Conservation (phyloP, 805 yeast species). For the Maudiozyma bulderi region DNA sequence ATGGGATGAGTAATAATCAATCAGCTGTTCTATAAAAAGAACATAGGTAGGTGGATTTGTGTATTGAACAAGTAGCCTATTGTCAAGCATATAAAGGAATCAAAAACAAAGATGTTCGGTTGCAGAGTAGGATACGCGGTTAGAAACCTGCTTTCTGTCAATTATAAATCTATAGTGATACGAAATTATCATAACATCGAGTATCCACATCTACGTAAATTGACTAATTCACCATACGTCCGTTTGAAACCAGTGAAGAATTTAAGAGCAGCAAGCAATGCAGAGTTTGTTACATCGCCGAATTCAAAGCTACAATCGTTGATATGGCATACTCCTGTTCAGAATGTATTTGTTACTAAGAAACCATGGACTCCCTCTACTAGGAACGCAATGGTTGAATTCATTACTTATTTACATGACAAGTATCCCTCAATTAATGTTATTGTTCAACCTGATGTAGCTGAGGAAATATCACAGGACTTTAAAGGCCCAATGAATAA, state of each 20-base stretch:
- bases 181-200: constrained; percentile 2
- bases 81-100: too few species aligned
- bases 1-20: too few species aligned
- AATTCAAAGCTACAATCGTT: constrained; percentile 54
- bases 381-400: constrained; percentile 52
- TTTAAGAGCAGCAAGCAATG: constrained; percentile 29
- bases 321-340: constrained; percentile 63
- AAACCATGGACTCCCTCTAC: constrained; percentile 72
- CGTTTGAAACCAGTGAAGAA: constrained; percentile 24
- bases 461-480: constrained; percentile 47
- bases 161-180: not conserved
- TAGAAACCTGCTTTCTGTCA: too few species aligned
- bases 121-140: too few species aligned
- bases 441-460: constrained; percentile 65
- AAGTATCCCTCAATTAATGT: constrained; percentile 66
- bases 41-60: too few species aligned
- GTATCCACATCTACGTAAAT: constrained; percentile 4
- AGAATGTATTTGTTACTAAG: constrained; percentile 70
- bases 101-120: too few species aligned
- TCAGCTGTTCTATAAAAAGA: too few species aligned
- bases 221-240: constrained; percentile 17
- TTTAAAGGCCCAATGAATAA: constrained; percentile 18
- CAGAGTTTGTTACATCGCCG: constrained; percentile 46
- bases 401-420: constrained; percentile 50
- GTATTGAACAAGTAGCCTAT: too few species aligned